Percentiles rank a stretch among this genome's conserved stretches.
phyloP scores from a whole-genome alignment of 2,329 filamentous ascomycete species.

The Emericellopsis atlantica region DNA sequence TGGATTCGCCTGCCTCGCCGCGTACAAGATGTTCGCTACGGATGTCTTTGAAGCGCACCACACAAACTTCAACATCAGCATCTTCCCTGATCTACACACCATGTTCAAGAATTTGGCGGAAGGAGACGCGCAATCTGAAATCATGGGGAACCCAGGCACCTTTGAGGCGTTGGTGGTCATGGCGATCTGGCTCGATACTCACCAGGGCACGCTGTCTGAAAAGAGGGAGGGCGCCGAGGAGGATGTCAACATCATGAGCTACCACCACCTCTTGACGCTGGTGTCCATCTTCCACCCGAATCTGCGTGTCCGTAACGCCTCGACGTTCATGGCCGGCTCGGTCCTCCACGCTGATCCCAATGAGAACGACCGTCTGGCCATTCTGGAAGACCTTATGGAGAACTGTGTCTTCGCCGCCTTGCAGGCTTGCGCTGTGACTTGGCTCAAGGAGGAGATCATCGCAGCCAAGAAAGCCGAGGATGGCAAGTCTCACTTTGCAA shows the following conservation, averaged over 20 bases:
- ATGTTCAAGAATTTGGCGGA: conserved; percentile 42
- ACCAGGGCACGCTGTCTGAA: conserved; percentile 25
- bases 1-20: conserved; percentile 44
- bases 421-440: conserved; percentile 49
- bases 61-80: conserved; percentile 36
- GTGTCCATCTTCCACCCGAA: conserved; percentile 44
- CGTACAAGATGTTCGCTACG: conserved; percentile 50
- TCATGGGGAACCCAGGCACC: conserved; percentile 37
- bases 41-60: conserved; percentile 47
- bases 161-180: conserved; percentile 47
- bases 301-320: conserved; percentile 39
- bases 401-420: conserved; percentile 51
- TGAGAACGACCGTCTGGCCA: conserved; percentile 43
- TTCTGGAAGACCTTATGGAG: conserved; percentile 52
- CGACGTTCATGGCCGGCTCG: conserved; percentile 37
- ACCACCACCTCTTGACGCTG: conserved; percentile 47
- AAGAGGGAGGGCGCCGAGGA: conserved; percentile 10
- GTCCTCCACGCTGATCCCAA: conserved; percentile 47
- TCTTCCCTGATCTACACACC: conserved; percentile 47
- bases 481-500: conserved; percentile 30
- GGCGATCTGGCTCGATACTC: conserved; percentile 44
- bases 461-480: conserved; percentile 20
- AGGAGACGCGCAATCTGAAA: conserved; percentile 32
- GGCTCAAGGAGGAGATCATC: conserved; percentile 51
- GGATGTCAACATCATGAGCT: conserved; percentile 37